These are phyloP conservation scores for Fusarium begoniae DNA, from an alignment of 2,329 filamentous ascomycete species.

Conservation along the genomic window DNA sequence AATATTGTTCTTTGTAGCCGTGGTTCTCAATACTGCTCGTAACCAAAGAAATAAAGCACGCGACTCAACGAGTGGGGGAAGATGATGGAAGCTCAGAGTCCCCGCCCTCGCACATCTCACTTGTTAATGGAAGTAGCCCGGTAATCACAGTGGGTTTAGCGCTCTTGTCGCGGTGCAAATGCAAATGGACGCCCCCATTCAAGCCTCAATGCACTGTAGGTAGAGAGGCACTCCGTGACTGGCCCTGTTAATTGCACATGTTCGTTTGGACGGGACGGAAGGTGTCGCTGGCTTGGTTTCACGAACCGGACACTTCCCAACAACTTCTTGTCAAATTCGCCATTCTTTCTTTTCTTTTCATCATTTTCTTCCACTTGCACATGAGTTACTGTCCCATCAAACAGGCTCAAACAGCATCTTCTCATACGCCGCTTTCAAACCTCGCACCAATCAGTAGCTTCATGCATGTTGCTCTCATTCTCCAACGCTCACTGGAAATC, in stretches of 20 bases:
- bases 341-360: neutral
- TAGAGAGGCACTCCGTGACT: conserved; percentile 6
- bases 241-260: conserved; percentile 6
- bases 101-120: conserved; percentile 18
- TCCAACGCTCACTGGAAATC: conserved; percentile 9
- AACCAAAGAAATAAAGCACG: conserved; percentile 19
- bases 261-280: conserved; percentile 10
- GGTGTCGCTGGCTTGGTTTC: neutral
- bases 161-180: conserved; percentile 2
- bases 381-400: neutral
- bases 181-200: neutral
- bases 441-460: conserved; percentile 23
- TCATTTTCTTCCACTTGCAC: neutral
- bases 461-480: conserved; percentile 10
- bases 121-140: neutral
- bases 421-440: neutral
- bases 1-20: neutral
- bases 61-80: conserved; percentile 34
- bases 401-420: neutral
- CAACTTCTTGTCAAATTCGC: neutral
- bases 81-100: conserved; percentile 25
- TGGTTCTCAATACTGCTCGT: neutral
- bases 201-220: conserved; percentile 14
- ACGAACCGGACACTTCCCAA: neutral
- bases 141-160: conserved; percentile 31